Evolutionary conservation across 495 filamentous ascomycete genomes (phyloP).

Genomic region (Talaromyces trachyspermus): DNA sequence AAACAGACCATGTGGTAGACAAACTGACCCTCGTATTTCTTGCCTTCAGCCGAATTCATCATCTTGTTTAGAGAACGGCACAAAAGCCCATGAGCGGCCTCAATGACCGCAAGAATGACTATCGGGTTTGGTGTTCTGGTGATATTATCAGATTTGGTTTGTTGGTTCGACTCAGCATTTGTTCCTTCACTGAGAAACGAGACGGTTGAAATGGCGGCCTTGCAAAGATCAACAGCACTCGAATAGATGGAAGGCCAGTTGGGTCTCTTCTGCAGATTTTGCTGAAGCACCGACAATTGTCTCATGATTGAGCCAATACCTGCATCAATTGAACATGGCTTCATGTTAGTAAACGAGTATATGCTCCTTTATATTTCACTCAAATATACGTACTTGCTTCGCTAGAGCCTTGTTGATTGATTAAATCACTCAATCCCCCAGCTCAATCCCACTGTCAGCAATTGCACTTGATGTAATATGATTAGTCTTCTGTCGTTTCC

Average conservation of each 20-base stretch:
- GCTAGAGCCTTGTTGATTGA: not conserved
- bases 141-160: not conserved
- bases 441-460: not conserved
- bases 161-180: not conserved
- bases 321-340: constrained; percentile 2
- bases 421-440: not conserved
- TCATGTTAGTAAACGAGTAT: too few species aligned
- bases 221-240: constrained; percentile 22
- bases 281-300: constrained; percentile 28
- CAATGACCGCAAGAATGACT: constrained; percentile 15
- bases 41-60: constrained; percentile 10
- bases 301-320: constrained; percentile 22
- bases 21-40: constrained; percentile 18
- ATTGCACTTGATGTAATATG: not conserved
- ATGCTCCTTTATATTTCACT: too few species aligned
- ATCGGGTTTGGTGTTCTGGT: constrained; percentile 12
- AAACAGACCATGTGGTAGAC: constrained; percentile 34
- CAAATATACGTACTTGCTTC: constrained; percentile 2
- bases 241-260: constrained; percentile 15
- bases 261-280: constrained; percentile 21
- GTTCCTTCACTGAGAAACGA: not conserved
- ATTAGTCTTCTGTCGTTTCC: constrained; percentile 20
- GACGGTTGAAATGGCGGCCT: constrained; percentile 14
- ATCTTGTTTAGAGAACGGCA: constrained; percentile 29
- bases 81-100: constrained; percentile 18